Conservation (phyloP, 2,329 filamentous ascomycete species). For the Colletotrichum lindemuthianum region DNA sequence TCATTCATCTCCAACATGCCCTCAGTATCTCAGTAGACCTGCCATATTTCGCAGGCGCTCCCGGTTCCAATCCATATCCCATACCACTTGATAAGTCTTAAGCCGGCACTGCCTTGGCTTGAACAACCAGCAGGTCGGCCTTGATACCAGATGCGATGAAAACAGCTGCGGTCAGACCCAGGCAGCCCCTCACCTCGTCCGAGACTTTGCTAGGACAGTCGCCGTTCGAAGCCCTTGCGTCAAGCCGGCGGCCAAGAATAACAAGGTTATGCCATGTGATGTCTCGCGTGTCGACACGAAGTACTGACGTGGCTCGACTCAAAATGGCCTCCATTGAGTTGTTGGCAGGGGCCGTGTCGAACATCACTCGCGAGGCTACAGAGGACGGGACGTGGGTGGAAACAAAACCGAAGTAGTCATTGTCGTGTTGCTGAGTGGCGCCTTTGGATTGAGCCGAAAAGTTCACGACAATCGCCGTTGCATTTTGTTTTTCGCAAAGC, state of each 20-base stretch:
- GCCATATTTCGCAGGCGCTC: no score
- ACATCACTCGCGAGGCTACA: conserved; percentile 39
- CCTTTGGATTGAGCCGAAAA: conserved; percentile 41
- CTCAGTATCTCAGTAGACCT: no score
- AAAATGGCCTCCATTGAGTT: conserved; percentile 23
- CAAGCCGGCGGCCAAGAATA: conserved; percentile 41
- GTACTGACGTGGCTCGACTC: conserved; percentile 23
- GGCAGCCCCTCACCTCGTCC: conserved; percentile 42
- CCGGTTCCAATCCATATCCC: no score
- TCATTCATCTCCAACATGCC: no score
- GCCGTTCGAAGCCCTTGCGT: conserved; percentile 24
- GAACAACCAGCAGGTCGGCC: conserved; percentile 43
- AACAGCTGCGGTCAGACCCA: conserved; percentile 37
- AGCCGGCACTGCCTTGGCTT: conserved; percentile 20
- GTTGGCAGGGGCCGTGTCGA: conserved; percentile 32
- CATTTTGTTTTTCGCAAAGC: conserved; percentile 79
- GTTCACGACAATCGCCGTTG: conserved; percentile 79
- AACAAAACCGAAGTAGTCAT: conserved; percentile 42
- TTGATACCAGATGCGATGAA: conserved; percentile 39
- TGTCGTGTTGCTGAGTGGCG: conserved; percentile 14
- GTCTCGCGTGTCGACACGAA: conserved; percentile 23
- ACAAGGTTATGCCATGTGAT: conserved; percentile 40
- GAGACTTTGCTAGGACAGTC: conserved; percentile 22
- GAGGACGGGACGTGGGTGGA: conserved; percentile 38
- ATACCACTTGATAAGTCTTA: not conserved